Evolutionary conservation across 2,329 filamentous ascomycete genomes (phyloP), one percentile per base, ranked within the genome.

Genomic region (Neocatenulostroma microsporum): DNA sequence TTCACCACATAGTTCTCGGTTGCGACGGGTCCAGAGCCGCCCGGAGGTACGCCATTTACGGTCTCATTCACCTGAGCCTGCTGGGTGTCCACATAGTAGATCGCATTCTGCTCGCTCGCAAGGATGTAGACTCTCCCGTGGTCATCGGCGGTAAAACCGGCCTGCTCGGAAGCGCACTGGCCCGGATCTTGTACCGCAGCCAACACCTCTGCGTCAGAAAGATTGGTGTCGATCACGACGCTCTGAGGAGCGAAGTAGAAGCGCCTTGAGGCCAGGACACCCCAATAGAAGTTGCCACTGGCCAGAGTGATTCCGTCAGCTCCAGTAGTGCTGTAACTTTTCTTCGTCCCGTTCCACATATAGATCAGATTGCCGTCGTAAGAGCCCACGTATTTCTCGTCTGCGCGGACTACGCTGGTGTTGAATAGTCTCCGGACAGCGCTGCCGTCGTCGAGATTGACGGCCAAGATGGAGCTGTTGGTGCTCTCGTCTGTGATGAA

Each of bases 71-170:
- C 49, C 35, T 60, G 47, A 2, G 52, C 47, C 41, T 61, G 55
- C 13, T 54, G 42, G 3, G 60, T 64, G 39, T 64, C 58, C 32
- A 66, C 60, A 35, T 66, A 65, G 48, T 62, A 64, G 25, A 67
- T 63, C 4, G 63, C 60, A 38, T 67, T 67, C 28, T 66, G 63
- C 47, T 67, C 64, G 36, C 54, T 58, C 5, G 62, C 62, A 20
- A 56, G 45, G 34, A 67, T 61, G 40, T 66, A 66, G 7, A 67
- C 54, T 1, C 62, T 49, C 1, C 62, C 63, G 10, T 51, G 53
- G 39, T 64, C 61, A 37, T 66, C 63, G 3, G 62, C 62, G 3
- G 61, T 63, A 44, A 65, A 61, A 5, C 63, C 63, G 8, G 62
- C 63, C 44, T 65, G 63, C 36, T 66, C 61, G 2, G 55, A 58